Base-by-base conservation (phyloP, 2,329 filamentous ascomycete genomes). In the Fusarium humuli region DNA sequence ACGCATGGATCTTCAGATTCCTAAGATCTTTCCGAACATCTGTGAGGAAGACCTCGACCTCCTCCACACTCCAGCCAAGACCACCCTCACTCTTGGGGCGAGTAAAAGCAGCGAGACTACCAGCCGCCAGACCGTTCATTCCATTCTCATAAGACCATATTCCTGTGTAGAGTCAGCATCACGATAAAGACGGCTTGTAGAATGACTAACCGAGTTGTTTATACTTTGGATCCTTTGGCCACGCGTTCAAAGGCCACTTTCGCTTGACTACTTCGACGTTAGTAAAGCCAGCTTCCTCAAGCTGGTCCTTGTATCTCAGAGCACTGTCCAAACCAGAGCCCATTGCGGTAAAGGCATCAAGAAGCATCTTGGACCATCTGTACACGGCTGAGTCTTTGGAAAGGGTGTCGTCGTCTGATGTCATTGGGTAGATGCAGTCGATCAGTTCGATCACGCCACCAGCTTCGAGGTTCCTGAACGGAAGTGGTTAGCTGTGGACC, bases 181-280 rank as follows among this genome's bases (percentile, higher is more conserved):
- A 16, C 5, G 22, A 16, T 11, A 7, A 7, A 13, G 12, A n/a
- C 22, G 3, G 5, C 4, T 8, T 10, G 6, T 6, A 10, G 9
- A 10, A 3, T 29, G 3, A 30, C 42, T 40, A 0, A 66, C 68
- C 68, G 5, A 71, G 68, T 29, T 71, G 68, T 6, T 71, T 71
- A n/a, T 69, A 53, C 14, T 54, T 69, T n/a, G 47, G 47, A 32
- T 68, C 64, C n/a, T 65, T 61, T 1, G 68, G 54, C 61, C 57
- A 71, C 1, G 18, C 10, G 14, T 45, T 71, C 3, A 52, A 12
- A 2, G 68, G 69, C 68, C 68, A 71, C 27, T 62, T 63, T 7
- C 44, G 47, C 47, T 63, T 61, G 1, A 66, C 55, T 0, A 62
- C 44, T 3, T 46, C 41, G 0, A 71, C 37, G n/a, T 63, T 45